phyloP scores from a whole-genome alignment of 2,329 filamentous ascomycete genomes.

The Phaeoacremonium minimum region DNA sequence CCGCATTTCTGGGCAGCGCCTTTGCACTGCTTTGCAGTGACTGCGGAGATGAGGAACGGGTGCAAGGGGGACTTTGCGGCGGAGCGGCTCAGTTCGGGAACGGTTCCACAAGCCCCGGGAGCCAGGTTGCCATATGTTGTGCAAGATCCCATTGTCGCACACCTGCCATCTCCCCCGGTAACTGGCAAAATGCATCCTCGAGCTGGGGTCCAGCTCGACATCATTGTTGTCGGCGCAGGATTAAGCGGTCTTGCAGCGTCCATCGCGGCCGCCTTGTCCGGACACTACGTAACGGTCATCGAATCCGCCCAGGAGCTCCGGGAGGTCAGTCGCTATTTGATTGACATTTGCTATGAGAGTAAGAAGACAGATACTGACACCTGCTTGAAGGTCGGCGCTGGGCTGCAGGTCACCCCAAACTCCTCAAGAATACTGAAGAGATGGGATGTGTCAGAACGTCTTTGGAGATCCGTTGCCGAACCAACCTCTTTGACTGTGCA shows the following conservation, averaged over 20 bases:
- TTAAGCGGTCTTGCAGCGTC: conserved; percentile 10
- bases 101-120: no score
- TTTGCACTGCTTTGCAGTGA: no score
- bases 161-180: neutral
- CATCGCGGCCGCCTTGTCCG: conserved; percentile 8
- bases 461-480: conserved; percentile 15
- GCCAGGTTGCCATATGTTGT: neutral
- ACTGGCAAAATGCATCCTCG: neutral
- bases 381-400: conserved; percentile 12
- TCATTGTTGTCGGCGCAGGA: conserved; percentile 9
- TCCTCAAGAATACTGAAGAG: conserved; percentile 18
- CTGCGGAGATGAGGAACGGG: no score
- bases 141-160: neutral
- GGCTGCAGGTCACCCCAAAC: conserved; percentile 23
- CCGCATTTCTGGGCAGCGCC: no score
- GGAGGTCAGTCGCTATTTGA: conserved; percentile 5
- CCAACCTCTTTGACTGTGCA: conserved; percentile 18
- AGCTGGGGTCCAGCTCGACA: conserved; percentile 5
- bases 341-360: neutral
- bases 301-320: conserved; percentile 12
- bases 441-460: conserved; percentile 14
- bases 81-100: no score
- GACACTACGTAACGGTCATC: conserved; percentile 9
- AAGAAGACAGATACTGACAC: conserved; percentile 1
- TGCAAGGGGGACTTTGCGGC: no score